Percentiles rank a stretch among this genome's conserved stretches.
phyloP scores from a whole-genome alignment of 345 rosid genomes.

The Eucalyptus sp. region DNA sequence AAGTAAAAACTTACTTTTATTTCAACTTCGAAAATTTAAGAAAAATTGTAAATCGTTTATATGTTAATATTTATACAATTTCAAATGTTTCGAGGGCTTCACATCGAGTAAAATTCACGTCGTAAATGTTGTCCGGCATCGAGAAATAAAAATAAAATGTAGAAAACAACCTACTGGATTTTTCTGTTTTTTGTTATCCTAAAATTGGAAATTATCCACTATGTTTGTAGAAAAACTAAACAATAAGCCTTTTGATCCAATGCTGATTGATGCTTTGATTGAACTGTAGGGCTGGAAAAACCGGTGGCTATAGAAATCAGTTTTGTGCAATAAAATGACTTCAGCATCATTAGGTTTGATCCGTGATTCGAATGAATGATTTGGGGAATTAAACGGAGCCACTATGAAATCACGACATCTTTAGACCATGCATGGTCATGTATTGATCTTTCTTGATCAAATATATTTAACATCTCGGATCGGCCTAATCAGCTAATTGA shows the following conservation, averaged over 20 bases:
- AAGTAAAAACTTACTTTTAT: neutral
- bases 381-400: neutral
- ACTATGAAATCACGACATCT: neutral
- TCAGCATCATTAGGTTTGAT: neutral
- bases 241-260: neutral
- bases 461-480: neutral
- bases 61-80: neutral
- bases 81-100: neutral
- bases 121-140: neutral
- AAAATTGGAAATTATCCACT: neutral
- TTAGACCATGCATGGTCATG: neutral
- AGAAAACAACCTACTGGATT: neutral
- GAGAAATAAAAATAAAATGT: neutral
- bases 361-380: neutral
- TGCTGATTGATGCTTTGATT: neutral
- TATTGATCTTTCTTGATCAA: neutral
- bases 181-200: neutral
- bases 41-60: neutral
- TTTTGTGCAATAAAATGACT: neutral
- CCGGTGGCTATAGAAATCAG: neutral
- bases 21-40: neutral
- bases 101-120: neutral
- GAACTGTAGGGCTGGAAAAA: neutral
- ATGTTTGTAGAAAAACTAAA: neutral
- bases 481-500: neutral